A percentile compares a stretch with the other conserved stretches of the same genome.
These are phyloP conservation scores for Xylaria cubensis DNA, from an alignment of 495 filamentous ascomycete genomes.

Conservation along the genomic window DNA sequence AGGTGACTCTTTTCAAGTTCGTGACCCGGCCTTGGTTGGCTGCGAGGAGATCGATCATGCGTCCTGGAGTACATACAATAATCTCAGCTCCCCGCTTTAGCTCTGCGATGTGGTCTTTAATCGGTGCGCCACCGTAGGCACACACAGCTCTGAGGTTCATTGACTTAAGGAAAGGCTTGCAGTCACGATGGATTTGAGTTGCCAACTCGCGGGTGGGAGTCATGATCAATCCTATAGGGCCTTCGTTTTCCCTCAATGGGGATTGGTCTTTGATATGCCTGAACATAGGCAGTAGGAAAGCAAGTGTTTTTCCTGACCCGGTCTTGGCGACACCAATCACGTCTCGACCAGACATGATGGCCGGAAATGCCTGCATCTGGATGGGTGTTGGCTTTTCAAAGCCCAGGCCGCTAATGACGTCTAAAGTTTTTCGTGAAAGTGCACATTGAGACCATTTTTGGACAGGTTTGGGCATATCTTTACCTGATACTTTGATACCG, in stretches of 20 bases:
- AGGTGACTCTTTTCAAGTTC: constrained; percentile 86
- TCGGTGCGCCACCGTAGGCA: constrained; percentile 93
- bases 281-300: constrained; percentile 95
- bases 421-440: constrained; percentile 82
- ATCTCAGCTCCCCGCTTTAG: constrained; percentile 95
- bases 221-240: constrained; percentile 87
- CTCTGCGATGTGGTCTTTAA: constrained; percentile 97
- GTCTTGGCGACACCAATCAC: constrained; percentile 98
- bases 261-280: constrained; percentile 95
- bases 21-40: constrained; percentile 93
- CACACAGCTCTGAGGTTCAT: constrained; percentile 91
- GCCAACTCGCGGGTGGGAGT: constrained; percentile 95
- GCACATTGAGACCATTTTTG: constrained; percentile 97
- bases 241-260: constrained; percentile 81
- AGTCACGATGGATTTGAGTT: constrained; percentile 92
- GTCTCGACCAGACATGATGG: constrained; percentile 95
- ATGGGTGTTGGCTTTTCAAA: constrained; percentile 91
- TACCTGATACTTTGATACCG: constrained; percentile 88
- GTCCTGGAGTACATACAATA: constrained; percentile 93
- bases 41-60: constrained; percentile 93
- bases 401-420: constrained; percentile 82
- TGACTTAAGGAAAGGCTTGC: constrained; percentile 90
- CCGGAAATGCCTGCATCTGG: constrained; percentile 92
- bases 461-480: constrained; percentile 89
- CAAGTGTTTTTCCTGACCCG: constrained; percentile 97